phyloP scores from a whole-genome alignment of 2,329 filamentous ascomycete species.

The Diplocarpon mali region DNA sequence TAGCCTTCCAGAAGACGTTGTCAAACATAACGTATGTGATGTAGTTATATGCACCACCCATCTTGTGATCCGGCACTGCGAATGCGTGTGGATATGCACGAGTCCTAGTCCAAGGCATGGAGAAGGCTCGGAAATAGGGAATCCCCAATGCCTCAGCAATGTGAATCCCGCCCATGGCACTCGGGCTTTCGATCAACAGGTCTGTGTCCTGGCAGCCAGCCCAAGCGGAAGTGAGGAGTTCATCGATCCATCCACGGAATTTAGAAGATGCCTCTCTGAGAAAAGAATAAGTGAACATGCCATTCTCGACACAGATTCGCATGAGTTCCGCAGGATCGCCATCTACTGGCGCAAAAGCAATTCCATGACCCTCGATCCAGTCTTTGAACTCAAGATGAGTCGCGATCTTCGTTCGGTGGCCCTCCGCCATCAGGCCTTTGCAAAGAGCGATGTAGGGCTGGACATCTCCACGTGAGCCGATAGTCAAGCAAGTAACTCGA shows the following conservation, averaged over 20 bases:
- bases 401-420: conserved; percentile 77
- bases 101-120: conserved; percentile 97
- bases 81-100: conserved; percentile 95
- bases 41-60: conserved; percentile 92
- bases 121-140: conserved; percentile 94
- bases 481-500: conserved; percentile 85
- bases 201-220: conserved; percentile 76
- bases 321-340: conserved; percentile 92
- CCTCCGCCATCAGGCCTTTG: conserved; percentile 79
- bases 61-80: conserved; percentile 81
- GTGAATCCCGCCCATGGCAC: conserved; percentile 94
- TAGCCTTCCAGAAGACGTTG: conserved; percentile 92
- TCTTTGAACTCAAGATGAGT: conserved; percentile 82
- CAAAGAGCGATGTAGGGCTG: conserved; percentile 96
- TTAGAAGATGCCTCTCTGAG: conserved; percentile 75
- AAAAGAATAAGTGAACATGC: conserved; percentile 92
- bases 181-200: conserved; percentile 87
- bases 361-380: conserved; percentile 88
- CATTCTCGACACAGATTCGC: conserved; percentile 91
- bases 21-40: conserved; percentile 95
- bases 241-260: conserved; percentile 92
- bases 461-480: conserved; percentile 90
- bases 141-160: conserved; percentile 89
- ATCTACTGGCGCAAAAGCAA: conserved; percentile 79
- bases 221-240: conserved; percentile 73